These are phyloP conservation scores for Diophrys appendiculata DNA, from an alignment of 73 alveolate species.

Conservation along the genomic window DNA sequence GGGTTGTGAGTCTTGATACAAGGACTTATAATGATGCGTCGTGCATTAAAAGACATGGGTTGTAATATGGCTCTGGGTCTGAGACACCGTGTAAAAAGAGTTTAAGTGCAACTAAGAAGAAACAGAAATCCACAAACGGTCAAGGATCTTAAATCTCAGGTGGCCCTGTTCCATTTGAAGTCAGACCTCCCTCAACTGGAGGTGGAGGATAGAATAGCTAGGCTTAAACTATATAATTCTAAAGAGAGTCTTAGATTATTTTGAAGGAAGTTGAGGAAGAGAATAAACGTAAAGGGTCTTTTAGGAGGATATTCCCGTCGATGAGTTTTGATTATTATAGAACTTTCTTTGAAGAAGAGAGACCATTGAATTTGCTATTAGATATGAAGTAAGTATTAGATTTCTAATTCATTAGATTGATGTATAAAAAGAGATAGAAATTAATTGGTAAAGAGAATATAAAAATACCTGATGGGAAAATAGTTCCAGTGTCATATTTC, in stretches of 20 bases:
- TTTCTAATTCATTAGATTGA: not conserved
- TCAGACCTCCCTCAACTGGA: constrained; percentile 9
- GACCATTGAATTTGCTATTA: constrained; percentile 64
- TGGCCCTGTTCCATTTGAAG: constrained; percentile 7
- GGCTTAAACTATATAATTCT: not conserved
- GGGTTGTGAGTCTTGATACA: constrained; percentile 74
- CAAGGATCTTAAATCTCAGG: not conserved
- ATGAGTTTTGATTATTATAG: constrained; percentile 61
- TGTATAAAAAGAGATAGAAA: not conserved
- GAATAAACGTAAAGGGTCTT: constrained; percentile 62
- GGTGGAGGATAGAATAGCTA: constrained; percentile 47
- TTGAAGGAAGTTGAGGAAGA: constrained; percentile 65
- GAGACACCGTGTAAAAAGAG: constrained; percentile 80
- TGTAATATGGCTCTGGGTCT: constrained; percentile 72
- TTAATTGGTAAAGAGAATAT: not conserved
- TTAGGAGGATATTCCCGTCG: constrained; percentile 79
- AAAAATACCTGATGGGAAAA: not conserved
- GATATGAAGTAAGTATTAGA: constrained; percentile 26
- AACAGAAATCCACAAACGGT: not conserved
- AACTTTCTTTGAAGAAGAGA: constrained; percentile 71
- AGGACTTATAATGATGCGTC: constrained; percentile 43
- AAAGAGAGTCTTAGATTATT: constrained; percentile 45
- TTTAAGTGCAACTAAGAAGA: not conserved
- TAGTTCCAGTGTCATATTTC: not conserved
- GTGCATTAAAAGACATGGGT: constrained; percentile 27